Base-by-base conservation (phyloP, 1,284 basidiomycete genomes). In the Tilletia walkeri region DNA sequence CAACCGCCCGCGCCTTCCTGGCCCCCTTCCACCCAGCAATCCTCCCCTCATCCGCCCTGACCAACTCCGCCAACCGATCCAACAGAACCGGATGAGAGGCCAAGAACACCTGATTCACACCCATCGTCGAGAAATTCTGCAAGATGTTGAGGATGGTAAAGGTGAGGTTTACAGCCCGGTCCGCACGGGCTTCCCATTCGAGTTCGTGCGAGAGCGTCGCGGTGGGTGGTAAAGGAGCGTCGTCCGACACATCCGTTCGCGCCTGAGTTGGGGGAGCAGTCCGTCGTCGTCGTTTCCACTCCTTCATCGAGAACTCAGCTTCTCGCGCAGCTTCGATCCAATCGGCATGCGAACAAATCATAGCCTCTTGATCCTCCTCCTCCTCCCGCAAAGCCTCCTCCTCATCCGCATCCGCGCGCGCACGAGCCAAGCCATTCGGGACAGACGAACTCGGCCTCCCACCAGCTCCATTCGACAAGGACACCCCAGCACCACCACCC, bases 121-220 rank as follows among this genome's bases (percentile, higher is more conserved):
- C 85, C 73, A 91, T 86, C 68, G 89, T 86, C 6, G 92, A 89
- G 73, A 96, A 87, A 85, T 96, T 97, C 66, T 93, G 91, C 67
- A 98, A 85, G 76, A 98, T 90, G 80, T 92, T 94, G 65, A 91
- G 84, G 54, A 92, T 87, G 1, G 90, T 86, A 39, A 94, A 86
- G 54, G 95, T 87, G 66, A 90, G 84, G 71, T 91, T 90, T 36
- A 87, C 89, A 38, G 67, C 69, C 16, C 76, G 77, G 54, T 80
- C 73, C 1, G 71, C 70, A n/a, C 41, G 65, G 34, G 48, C 49
- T 16, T 69, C 59, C 39, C 89, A 88, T 76, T 88, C 89, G 61
- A 86, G 85, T 4, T 70, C 69, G 88, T 89, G 45, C 88, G 89
- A 36, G 82, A 65, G 71, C 63, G 41, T 73, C 39, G 81, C 71